These are phyloP conservation scores for Fraxinus latifolia DNA, from an alignment of 305 asterid species.

Conservation along the genomic window DNA sequence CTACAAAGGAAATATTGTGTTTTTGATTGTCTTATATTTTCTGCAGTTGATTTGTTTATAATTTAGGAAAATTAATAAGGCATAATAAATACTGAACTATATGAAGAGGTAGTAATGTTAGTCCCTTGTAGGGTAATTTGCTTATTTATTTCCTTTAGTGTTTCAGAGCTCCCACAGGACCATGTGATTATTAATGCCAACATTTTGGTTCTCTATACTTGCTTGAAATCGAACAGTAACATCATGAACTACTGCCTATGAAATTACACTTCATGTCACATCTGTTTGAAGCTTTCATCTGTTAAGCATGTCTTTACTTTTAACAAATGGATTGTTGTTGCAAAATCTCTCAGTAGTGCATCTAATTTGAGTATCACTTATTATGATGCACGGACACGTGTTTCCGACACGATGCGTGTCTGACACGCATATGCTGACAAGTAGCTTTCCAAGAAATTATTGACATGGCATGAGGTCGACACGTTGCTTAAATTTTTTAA, in stretches of 20 bases:
- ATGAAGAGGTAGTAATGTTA: background rate
- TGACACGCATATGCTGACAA: background rate
- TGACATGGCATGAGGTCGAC: background rate
- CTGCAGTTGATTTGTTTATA: background rate
- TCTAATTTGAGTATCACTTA: background rate
- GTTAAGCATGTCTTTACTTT: background rate
- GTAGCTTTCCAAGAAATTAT: background rate
- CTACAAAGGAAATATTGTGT: background rate
- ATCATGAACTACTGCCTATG: background rate
- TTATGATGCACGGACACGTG: background rate
- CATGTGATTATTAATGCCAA: background rate
- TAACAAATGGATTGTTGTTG: background rate
- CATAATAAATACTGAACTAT: background rate
- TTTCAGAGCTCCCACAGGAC: background rate
- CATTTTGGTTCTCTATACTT: background rate
- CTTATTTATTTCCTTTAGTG: background rate
- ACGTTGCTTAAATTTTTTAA: background rate
- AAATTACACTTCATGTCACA: background rate
- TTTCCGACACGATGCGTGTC: background rate
- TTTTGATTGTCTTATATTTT: background rate
- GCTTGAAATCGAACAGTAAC: background rate
- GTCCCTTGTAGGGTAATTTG: background rate
- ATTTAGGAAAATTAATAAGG: background rate
- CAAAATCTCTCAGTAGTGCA: background rate
- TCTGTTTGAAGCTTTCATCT: background rate